A percentile compares a stretch with the other conserved stretches of the same genome.
Conservation (phyloP, 805 yeast genomes). For the Zygosaccharomyces pseudorouxii region DNA sequence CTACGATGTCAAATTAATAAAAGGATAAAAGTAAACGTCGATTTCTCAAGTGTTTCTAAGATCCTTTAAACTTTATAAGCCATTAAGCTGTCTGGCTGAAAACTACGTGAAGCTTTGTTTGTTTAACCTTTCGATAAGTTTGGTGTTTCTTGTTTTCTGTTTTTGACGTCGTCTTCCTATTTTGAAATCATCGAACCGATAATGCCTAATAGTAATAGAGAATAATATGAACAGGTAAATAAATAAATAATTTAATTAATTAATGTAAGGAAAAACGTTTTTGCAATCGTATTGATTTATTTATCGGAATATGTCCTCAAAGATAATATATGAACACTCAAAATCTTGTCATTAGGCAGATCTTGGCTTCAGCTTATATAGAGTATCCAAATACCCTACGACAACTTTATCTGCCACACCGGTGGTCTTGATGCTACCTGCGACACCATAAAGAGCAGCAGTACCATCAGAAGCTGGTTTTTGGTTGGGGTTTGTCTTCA, state of each 20-base stretch:
- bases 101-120: not conserved
- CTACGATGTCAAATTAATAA: not conserved
- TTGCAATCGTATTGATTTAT: not conserved
- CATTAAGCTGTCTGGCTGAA: not conserved
- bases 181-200: not conserved
- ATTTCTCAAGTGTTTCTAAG: not conserved
- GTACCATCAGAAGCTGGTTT: slow-evolving; percentile 51
- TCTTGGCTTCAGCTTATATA: slow-evolving; percentile 51
- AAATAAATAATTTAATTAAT: no score
- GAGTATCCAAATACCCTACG: slow-evolving; percentile 72
- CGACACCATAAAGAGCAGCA: slow-evolving; percentile 91
- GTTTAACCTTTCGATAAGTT: not conserved
- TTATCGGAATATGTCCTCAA: not conserved
- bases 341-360: not conserved
- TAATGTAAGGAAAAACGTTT: no score
- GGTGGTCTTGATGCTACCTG: slow-evolving; percentile 79
- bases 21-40: not conserved
- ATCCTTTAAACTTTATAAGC: not conserved
- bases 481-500: slow-evolving; percentile 32
- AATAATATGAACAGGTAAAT: no score
- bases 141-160: not conserved
- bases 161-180: not conserved
- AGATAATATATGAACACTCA: not conserved
- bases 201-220: no score
- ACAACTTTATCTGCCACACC: slow-evolving; percentile 81